Conservation (phyloP, 306 rosid species). For the Luffa aegyptiaca region DNA sequence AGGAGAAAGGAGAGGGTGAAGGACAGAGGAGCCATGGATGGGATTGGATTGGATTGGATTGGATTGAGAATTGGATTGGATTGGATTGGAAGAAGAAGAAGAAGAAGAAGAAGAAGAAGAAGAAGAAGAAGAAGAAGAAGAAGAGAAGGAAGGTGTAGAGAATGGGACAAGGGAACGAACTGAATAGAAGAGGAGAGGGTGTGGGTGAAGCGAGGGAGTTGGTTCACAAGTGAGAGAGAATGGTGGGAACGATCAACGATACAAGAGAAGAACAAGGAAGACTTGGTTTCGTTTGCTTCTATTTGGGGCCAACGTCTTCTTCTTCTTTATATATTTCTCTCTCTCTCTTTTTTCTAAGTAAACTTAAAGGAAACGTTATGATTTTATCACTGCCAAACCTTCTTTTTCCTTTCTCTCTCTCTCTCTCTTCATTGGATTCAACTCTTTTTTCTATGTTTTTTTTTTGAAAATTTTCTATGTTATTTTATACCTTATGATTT, state of each 20-base stretch:
- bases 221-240: slow-evolving; percentile 1
- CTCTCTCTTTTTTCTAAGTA: neutral
- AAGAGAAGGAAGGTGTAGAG: neutral
- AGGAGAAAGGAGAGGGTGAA: neutral
- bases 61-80: neutral
- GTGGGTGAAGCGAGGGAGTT: neutral
- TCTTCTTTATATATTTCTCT: neutral
- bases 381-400: neutral
- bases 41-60: neutral
- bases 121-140: slow-evolving; percentile 3
- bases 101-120: neutral
- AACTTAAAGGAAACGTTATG: neutral
- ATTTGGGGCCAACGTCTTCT: neutral
- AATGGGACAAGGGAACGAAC: neutral
- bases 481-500: too few species aligned
- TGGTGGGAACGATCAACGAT: neutral
- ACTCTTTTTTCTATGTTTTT: too few species aligned
- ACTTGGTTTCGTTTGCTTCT: neutral
- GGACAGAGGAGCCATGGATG: neutral
- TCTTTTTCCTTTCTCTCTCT: too few species aligned
- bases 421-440: too few species aligned
- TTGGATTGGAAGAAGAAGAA: neutral
- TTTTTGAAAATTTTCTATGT: too few species aligned
- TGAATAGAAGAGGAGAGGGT: neutral
- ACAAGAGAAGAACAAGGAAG: neutral